Base-by-base conservation (phyloP, 805 yeast genomes). In the Saturnispora ahearnii region DNA sequence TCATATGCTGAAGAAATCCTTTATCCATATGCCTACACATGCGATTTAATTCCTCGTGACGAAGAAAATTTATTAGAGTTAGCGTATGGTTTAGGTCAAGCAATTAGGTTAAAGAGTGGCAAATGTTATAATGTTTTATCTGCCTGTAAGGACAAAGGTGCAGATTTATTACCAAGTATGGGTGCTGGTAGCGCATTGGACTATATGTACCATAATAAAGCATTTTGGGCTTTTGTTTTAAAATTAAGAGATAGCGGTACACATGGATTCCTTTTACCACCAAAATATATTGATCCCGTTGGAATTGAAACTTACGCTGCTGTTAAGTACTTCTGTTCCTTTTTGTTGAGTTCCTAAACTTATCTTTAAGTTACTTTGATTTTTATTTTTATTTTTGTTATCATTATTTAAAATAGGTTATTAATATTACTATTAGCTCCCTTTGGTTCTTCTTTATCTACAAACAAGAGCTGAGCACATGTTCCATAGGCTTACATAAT, bases 181-280 rank as follows among this genome's bases (percentile, higher is more conserved):
- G 93, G 93, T 2, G 74, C 89, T 5, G 96, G 96, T 2, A 77
- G 87, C 2, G 83, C 87, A 1, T 70, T 87, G 57, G 96, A 87
- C 59, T 87, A 74, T 62, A 84, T 87, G 91, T 87, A 87, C 60
- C 88, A 85, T 64, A 78, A 81, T 59, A 76, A 81, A 52, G 93
- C 93, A 0, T 78, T 73, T 58, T 86, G 90, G 89, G 95, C 95
- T 1, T 83, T 82, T 65, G 95, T 86, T 59, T 68, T 88, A 51
- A 86, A 87, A 65, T 69, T 88, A 49, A 73, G 96, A 59, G 96
- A 87, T 61, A 77, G 84, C 18, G 95, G 96, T 0, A 74, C 78
- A 45, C 90, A 84, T 59, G 96, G 96, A 1, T 88, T 87, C 60
- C 71, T 88, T 55, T 69, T 87, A 40, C 96, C 96, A 6, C 59